phyloP scores from a whole-genome alignment of 2,329 filamentous ascomycete species.

The Chaetomiaceae sp. region DNA sequence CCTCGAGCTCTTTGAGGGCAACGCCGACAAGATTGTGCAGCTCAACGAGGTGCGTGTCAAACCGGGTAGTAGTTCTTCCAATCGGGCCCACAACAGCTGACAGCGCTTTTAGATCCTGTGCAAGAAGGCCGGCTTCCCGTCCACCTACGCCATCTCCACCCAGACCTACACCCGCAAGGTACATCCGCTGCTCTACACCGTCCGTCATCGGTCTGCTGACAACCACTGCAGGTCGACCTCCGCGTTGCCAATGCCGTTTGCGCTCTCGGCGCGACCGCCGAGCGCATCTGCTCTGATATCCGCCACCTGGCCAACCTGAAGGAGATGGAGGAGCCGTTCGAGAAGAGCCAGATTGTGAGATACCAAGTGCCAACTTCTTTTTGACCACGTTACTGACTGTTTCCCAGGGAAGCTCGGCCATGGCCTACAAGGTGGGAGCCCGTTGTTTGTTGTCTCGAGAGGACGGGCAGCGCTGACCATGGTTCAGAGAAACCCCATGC shows the following conservation, averaged over 20 bases:
- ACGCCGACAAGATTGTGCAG: slow-evolving; percentile 45
- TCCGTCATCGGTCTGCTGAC: slow-evolving; percentile 48
- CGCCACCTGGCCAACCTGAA: slow-evolving; percentile 70
- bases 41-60: slow-evolving; percentile 43
- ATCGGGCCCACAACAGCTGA: background rate
- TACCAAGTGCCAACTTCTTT: background rate
- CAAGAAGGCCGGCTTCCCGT: slow-evolving; percentile 49
- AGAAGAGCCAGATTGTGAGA: slow-evolving; percentile 66
- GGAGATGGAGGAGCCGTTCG: slow-evolving; percentile 81
- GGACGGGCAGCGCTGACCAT: background rate
- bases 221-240: slow-evolving; percentile 58
- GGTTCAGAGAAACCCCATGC: slow-evolving; percentile 34
- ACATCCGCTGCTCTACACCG: slow-evolving; percentile 23
- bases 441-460: slow-evolving; percentile 28
- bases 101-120: slow-evolving; percentile 36
- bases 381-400: no score
- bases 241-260: slow-evolving; percentile 75
- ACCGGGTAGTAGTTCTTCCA: background rate
- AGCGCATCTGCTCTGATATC: slow-evolving; percentile 71
- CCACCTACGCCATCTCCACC: slow-evolving; percentile 59
- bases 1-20: slow-evolving; percentile 58
- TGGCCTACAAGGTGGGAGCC: slow-evolving; percentile 38
- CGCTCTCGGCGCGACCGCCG: slow-evolving; percentile 72
- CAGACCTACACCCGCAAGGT: slow-evolving; percentile 45
- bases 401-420: slow-evolving; percentile 23